These are phyloP conservation scores for Pinus taeda DNA, from an alignment of 75 land plant species.

Conservation along the genomic window DNA sequence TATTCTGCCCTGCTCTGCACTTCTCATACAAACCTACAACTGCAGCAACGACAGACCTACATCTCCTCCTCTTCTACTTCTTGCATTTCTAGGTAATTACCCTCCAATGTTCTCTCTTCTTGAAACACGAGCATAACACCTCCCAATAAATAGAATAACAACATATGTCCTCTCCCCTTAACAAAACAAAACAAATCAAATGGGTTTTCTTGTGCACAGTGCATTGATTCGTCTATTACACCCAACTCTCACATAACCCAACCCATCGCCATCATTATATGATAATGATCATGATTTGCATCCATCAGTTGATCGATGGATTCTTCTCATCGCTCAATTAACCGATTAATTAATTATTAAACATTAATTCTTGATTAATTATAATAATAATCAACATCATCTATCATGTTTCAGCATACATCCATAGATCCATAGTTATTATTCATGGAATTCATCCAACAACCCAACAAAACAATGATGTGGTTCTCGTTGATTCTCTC, in stretches of 20 bases:
- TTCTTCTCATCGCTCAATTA: background rate
- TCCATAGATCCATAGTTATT: too few species aligned
- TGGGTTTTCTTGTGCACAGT: background rate
- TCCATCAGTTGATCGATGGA: background rate
- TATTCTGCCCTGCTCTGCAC: too few species aligned
- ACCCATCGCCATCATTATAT: background rate
- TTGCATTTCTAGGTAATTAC: too few species aligned
- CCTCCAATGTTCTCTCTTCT: background rate
- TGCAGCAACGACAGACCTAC: slow-evolving; percentile 4
- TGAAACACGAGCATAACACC: background rate
- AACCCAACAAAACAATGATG: too few species aligned
- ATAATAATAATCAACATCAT: too few species aligned
- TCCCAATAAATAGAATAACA: background rate
- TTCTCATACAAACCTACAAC: slow-evolving; percentile 1
- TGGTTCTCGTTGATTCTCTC: background rate
- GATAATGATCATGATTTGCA: background rate
- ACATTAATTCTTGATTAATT: too few species aligned
- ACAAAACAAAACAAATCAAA: background rate
- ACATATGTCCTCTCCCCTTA: background rate
- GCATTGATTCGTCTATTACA: background rate
- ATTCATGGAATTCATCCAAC: too few species aligned
- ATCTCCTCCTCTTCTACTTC: background rate
- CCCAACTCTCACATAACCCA: background rate
- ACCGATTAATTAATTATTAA: too few species aligned
- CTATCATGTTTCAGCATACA: too few species aligned